A percentile compares a stretch with the other conserved stretches of the same genome.
Conservation (phyloP, 2,329 filamentous ascomycete species). For the Apiospora malaysiana region DNA sequence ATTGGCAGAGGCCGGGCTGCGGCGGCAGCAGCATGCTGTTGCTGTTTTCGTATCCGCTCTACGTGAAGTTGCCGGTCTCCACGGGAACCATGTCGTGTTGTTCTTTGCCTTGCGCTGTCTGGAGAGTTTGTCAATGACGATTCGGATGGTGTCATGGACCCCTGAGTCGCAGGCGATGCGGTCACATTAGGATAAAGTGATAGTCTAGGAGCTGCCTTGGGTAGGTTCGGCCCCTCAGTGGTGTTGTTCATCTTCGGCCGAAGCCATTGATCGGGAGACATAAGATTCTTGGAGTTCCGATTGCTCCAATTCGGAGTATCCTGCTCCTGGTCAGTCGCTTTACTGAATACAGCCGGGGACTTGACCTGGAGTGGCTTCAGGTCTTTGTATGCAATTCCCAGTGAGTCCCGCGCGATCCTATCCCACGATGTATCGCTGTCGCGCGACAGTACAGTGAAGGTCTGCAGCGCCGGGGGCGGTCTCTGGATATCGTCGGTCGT, state of each 20-base stretch:
- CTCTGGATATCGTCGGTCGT: constrained; percentile 23
- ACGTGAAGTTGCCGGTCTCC: background rate
- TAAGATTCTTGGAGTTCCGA: constrained; percentile 19
- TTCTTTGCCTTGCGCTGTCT: background rate
- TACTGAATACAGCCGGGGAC: constrained; percentile 40
- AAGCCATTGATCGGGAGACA: constrained; percentile 10
- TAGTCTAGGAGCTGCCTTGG: background rate
- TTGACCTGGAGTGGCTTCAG: constrained; percentile 19
- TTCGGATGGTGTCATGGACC: background rate
- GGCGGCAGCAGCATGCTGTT: background rate
- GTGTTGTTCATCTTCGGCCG: background rate
- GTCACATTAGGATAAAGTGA: background rate
- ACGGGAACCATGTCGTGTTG: background rate
- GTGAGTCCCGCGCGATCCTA: constrained; percentile 32
- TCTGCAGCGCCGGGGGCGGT: constrained; percentile 25
- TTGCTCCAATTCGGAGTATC: background rate
- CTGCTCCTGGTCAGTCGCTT: constrained; percentile 30
- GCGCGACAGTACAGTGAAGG: constrained; percentile 22
- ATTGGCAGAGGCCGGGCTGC: background rate
- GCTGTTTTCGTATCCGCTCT: constrained; percentile 8
- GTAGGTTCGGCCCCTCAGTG: background rate
- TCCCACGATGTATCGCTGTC: constrained; percentile 36
- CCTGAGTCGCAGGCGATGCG: background rate
- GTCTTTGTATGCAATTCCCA: constrained; percentile 39
- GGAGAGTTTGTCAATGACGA: background rate